A percentile compares a stretch with the other conserved stretches of the same genome.
Conservation (phyloP, 129 eudicot species). For the carrot (Daucus carota) region DH1_v3.0 NC_030387.2:881001-881500, state of each 20-base stretch:
- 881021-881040: neutral
- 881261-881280: slow-evolving; percentile 62
- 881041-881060: neutral
- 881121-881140: neutral
- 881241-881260: slow-evolving; percentile 72
- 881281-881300: slow-evolving; percentile 69
- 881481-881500: neutral
- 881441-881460: neutral
- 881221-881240: slow-evolving; percentile 66
- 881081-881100: neutral
- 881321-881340: slow-evolving; percentile 51
- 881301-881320: slow-evolving; percentile 74
- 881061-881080: neutral
- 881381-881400: slow-evolving; percentile 68
- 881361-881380: slow-evolving; percentile 79
- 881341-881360: slow-evolving; percentile 68
- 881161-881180: slow-evolving; percentile 90
- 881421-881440: slow-evolving; percentile 38
- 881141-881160: slow-evolving; percentile 74
- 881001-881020: neutral
- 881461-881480: neutral
- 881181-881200: slow-evolving; percentile 98
- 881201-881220: slow-evolving; percentile 64
- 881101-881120: neutral
- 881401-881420: slow-evolving; percentile 62